Base-by-base conservation (phyloP, 2,329 filamentous ascomycete genomes). In the Diaporthe sp. region DNA sequence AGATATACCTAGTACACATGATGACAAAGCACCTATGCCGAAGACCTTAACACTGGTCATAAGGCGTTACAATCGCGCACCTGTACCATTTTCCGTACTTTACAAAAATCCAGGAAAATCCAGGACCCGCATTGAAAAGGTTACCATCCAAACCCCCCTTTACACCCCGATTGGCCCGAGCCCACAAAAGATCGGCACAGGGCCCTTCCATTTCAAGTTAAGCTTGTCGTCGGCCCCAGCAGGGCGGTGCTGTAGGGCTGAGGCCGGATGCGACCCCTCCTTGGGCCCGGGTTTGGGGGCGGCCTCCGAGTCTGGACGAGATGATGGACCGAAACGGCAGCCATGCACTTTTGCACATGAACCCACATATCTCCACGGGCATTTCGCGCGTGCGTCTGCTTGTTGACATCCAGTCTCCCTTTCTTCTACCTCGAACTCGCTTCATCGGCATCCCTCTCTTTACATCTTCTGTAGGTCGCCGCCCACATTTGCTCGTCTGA, bases 211-310 rank as follows among this genome's bases (percentile, higher is more conserved):
- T 19, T 53, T 30, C 8, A 32, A 68, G 63, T 66, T 37, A 66
- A 39, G 44, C 63, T 37, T 66, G n/a, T 25, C 19, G 32, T 13
- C 13, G 61, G 27, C 61, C 42, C 61, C 42, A 37, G 25, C 27
- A 25, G n/a, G 59, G 44, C n/a, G 61, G 30, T 19, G 30, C 61
- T 25, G 63, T 68, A 68, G 47, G 63, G 63, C 63, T 68, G 63
- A 68, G 63, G 30, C 32, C 17, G 22, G 32, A 51, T 68, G 63
- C 63, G 39, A 68, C 63, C 63, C 59, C 32, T 51, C 32, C 5
- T 35, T 35, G 4, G 32, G 32, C 32, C 32, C n/a, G 27, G 44
- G 9, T 8, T 35, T 27, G 15, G 30, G 35, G 27, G 19, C 4
- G 30, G 30, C 30, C 44, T 27, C 44, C 44, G 6, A 68, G 32